Conservation (phyloP, 331 rosid species). For the Malus hybrid region DNA sequence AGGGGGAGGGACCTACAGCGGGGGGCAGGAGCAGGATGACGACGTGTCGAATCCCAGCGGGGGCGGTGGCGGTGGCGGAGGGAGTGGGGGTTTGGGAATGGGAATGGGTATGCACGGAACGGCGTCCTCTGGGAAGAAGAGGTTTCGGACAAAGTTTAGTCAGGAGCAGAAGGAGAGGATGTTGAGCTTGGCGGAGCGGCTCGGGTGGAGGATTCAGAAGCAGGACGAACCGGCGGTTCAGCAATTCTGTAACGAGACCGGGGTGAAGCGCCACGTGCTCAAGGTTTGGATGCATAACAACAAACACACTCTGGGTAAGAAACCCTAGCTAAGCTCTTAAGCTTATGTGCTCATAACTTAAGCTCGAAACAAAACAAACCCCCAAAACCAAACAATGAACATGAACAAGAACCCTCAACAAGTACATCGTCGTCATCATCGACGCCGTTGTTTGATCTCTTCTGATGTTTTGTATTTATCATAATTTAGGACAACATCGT, state of each 20-base stretch:
- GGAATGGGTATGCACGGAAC: background rate
- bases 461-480: background rate
- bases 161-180: slow-evolving; percentile 83
- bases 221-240: slow-evolving; percentile 67
- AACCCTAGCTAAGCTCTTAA: slow-evolving; percentile 46
- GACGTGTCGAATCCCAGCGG: slow-evolving; percentile 62
- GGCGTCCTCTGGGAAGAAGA: slow-evolving; percentile 33
- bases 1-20: slow-evolving; percentile 47
- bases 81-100: slow-evolving; percentile 26
- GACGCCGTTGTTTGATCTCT: background rate
- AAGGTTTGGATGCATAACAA: slow-evolving; percentile 99
- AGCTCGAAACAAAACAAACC: background rate
- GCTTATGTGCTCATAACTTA: background rate
- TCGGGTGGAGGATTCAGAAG: slow-evolving; percentile 80
- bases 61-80: slow-evolving; percentile 23
- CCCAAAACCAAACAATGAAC: background rate
- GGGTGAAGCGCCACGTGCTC: slow-evolving; percentile 77
- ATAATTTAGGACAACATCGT: too few species aligned
- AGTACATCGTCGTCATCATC: background rate
- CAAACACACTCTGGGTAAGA: slow-evolving; percentile 96
- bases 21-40: slow-evolving; percentile 60
- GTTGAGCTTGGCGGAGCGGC: slow-evolving; percentile 65
- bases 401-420: background rate
- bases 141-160: slow-evolving; percentile 71
- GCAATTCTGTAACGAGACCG: slow-evolving; percentile 76